phyloP scores from a whole-genome alignment of 2,329 filamentous ascomycete genomes.

The Phoma herbarum region DNA sequence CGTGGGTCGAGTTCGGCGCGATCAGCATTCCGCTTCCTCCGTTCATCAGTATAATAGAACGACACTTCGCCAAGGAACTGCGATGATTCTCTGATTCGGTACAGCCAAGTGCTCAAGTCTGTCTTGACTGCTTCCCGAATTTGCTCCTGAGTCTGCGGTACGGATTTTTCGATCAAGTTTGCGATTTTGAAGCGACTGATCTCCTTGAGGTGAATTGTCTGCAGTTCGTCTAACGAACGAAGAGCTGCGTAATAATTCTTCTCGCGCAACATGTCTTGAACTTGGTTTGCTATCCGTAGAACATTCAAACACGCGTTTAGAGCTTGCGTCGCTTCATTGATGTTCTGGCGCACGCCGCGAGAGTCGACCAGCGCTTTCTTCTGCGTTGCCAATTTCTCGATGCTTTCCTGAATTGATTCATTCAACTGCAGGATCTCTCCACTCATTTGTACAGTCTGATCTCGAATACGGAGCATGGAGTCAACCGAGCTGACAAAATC shows the following conservation, averaged over 20 bases:
- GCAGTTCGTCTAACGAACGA: conserved; percentile 91
- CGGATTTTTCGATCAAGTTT: conserved; percentile 93
- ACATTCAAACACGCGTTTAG: conserved; percentile 92
- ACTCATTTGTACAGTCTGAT: conserved; percentile 88
- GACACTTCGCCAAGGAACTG: conserved; percentile 96
- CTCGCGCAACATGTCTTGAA: conserved; percentile 87
- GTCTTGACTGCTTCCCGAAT: conserved; percentile 98
- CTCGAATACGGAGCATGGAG: conserved; percentile 88
- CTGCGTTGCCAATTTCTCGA: conserved; percentile 90
- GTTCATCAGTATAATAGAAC: conserved; percentile 93
- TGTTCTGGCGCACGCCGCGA: conserved; percentile 90
- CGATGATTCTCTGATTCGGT: conserved; percentile 91
- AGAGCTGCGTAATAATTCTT: conserved; percentile 97
- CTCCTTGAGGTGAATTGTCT: conserved; percentile 94
- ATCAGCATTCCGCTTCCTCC: conserved; percentile 82
- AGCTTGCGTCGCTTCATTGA: conserved; percentile 88
- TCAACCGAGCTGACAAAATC: conserved; percentile 95
- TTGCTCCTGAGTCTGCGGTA: conserved; percentile 88
- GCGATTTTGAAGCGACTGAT: conserved; percentile 95
- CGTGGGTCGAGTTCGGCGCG: conserved; percentile 79
- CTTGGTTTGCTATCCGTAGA: conserved; percentile 88
- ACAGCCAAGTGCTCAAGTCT: conserved; percentile 96
- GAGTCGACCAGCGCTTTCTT: conserved; percentile 95
- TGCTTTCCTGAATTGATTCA: conserved; percentile 93
- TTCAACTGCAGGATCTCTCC: conserved; percentile 92